Conservation (phyloP, 495 filamentous ascomycete species). For the Penicillium samsonianum region DNA sequence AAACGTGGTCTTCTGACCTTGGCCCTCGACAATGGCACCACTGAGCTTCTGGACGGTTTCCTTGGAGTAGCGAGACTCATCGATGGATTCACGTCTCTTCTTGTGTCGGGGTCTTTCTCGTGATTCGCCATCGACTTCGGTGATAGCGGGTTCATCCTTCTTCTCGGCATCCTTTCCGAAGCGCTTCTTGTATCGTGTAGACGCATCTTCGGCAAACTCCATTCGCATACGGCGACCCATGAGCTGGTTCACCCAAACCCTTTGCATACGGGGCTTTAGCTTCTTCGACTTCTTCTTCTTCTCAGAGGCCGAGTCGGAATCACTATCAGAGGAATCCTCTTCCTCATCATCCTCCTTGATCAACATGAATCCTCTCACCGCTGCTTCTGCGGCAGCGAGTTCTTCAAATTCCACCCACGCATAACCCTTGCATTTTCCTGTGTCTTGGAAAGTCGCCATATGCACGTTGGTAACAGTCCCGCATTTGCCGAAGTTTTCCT, state of each 20-base stretch:
- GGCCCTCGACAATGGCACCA: conserved; percentile 74
- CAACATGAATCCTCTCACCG: conserved; percentile 78
- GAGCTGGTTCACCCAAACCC: conserved; percentile 81
- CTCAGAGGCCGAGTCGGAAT: conserved; percentile 40
- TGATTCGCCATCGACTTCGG: conserved; percentile 27
- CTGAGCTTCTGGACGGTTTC: conserved; percentile 59
- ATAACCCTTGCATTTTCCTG: conserved; percentile 97
- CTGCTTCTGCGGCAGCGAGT: conserved; percentile 68
- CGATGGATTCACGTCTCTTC: conserved; percentile 31
- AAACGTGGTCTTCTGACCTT: conserved; percentile 84
- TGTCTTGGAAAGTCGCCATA: conserved; percentile 93
- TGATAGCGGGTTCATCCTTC: conserved; percentile 29
- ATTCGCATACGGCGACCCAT: conserved; percentile 77
- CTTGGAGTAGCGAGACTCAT: conserved; percentile 43
- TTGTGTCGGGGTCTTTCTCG: conserved; percentile 29
- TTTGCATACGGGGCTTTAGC: conserved; percentile 60
- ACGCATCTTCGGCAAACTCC: conserved; percentile 91
- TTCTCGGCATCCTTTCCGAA: conserved; percentile 70
- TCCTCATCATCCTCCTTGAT: conserved; percentile 64
- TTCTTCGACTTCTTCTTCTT: conserved; percentile 39
- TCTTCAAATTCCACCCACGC: conserved; percentile 91
- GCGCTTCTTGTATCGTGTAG: conserved; percentile 85
- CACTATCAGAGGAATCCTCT: conserved; percentile 40
- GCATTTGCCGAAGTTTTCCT: conserved; percentile 77
- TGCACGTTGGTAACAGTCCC: conserved; percentile 77